These are phyloP conservation scores for Blastosporella zonata DNA, from an alignment of 1,284 basidiomycete species.

Conservation along the genomic window DNA sequence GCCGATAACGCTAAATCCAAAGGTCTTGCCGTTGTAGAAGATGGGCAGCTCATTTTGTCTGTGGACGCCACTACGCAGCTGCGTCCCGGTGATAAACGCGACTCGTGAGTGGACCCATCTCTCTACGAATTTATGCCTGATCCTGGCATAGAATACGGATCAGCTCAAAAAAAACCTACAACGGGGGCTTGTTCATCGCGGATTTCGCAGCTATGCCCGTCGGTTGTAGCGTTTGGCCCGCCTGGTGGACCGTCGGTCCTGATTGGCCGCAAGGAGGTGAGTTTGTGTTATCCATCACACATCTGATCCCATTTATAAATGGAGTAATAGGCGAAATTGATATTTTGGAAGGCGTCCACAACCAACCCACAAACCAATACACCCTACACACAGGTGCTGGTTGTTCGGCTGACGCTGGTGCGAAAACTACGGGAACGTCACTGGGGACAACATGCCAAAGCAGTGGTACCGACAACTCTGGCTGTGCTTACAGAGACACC, in stretches of 20 bases:
- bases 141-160: slow-evolving; percentile 61
- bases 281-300: slow-evolving; percentile 9
- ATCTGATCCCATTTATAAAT: background rate
- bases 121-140: background rate
- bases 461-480: slow-evolving; percentile 48
- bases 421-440: slow-evolving; percentile 28
- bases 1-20: slow-evolving; percentile 41
- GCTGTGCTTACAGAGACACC: slow-evolving; percentile 63
- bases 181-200: slow-evolving; percentile 71
- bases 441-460: slow-evolving; percentile 47
- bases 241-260: slow-evolving; percentile 59
- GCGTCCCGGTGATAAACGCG: slow-evolving; percentile 50
- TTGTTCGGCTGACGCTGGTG: slow-evolving; percentile 42
- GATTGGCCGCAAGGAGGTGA: slow-evolving; percentile 67
- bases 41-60: slow-evolving; percentile 50
- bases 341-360: slow-evolving; percentile 69
- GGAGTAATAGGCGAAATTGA: slow-evolving; percentile 59
- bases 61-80: slow-evolving; percentile 62
- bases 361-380: slow-evolving; percentile 56
- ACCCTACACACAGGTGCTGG: slow-evolving; percentile 64
- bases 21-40: slow-evolving; percentile 56
- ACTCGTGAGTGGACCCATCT: slow-evolving; percentile 49
- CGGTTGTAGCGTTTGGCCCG: slow-evolving; percentile 82
- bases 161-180: slow-evolving; percentile 60
- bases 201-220: slow-evolving; percentile 75